Evolutionary conservation across 2,329 filamentous ascomycete genomes (phyloP), one percentile per base, ranked within the genome.

Genomic region (Penicillium verrucosum): DNA sequence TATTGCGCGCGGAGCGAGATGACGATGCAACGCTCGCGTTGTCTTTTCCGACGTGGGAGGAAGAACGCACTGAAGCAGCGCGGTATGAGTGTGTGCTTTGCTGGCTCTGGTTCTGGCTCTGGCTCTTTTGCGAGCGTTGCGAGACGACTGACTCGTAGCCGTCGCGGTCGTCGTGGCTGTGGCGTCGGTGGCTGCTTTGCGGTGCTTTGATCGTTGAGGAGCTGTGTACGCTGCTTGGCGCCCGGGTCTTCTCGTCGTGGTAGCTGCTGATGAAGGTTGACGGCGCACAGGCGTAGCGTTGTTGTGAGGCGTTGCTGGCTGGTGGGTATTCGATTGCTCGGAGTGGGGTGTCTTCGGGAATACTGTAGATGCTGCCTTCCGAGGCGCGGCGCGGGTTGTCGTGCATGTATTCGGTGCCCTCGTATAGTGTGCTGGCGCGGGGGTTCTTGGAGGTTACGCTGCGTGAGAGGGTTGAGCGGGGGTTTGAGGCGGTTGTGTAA

Each of bases 231-330:
- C 71, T 75, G 14, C 64, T 49, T 23, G 68, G 61, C 50, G 51
- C 68, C 57, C 68, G 71, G 10, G 69, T 67, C 30, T 66, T 68
- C 27, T 75, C 74, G 30, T 66, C 60, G n/a, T 62, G 68, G 62
- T 73, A 77, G 58, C 71, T 75, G 69, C 74, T 77, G 65, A 77
- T 75, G 54, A 77, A 70, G 7, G 75, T 75, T 58, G 73, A 74
- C 44, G 72, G 69, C 49, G 70, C 68, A 59, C 65, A 69, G 4
- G 68, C 67, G 41, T 65, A 63, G 32, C 62, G 63, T 48, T 59
- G 59, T 21, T 59, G 53, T 3, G 61, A 59, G 40, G 66, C 61
- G 41, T 65, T 65, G 57, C 65, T 60, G 12, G 63, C 56, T 3
- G 70, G 69, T 12, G 70, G 66, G 47, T 74, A 75, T 54, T 77